These are phyloP conservation scores for Dioscorea alata DNA, from an alignment of 106 monocot species.

Conservation along the genomic window DNA sequence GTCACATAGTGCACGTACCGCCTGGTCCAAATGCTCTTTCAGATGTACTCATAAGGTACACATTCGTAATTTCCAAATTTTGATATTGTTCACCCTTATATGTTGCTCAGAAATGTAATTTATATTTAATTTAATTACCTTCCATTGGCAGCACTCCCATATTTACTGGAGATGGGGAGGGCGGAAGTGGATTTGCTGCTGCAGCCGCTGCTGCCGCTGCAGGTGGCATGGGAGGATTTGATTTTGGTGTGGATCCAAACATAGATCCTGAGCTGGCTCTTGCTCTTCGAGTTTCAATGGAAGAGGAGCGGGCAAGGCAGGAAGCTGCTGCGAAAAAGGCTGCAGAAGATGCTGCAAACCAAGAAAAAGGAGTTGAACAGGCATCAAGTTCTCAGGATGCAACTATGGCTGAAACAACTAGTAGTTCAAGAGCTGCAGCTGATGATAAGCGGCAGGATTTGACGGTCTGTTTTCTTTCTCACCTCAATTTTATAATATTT, in stretches of 20 bases:
- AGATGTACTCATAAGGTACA: conserved; percentile 84
- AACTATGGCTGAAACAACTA: conserved; percentile 48
- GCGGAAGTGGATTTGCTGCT: conserved; percentile 92
- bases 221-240: conserved; percentile 76
- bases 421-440: conserved; percentile 20
- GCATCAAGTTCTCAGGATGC: conserved; percentile 45
- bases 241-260: conserved; percentile 98
- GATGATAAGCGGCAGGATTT: conserved; percentile 48
- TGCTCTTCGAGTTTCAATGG: conserved; percentile 97
- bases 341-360: conserved; percentile 67
- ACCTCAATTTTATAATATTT: not conserved
- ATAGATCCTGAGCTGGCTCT: conserved; percentile 95
- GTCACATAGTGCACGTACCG: conserved; percentile 94
- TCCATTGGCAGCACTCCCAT: conserved; percentile 64
- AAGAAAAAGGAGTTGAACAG: conserved; percentile 44
- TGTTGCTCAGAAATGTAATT: not conserved
- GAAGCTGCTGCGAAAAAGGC: conserved; percentile 97
- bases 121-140: not conserved
- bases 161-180: conserved; percentile 85
- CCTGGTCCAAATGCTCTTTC: conserved; percentile 74
- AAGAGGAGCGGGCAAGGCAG: conserved; percentile 96
- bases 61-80: not conserved
- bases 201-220: conserved; percentile 82
- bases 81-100: not conserved
- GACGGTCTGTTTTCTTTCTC: conserved; percentile 29